Conservation (phyloP, 176 grass and related monocot genomes). For the Pharus latifolius region DNA sequence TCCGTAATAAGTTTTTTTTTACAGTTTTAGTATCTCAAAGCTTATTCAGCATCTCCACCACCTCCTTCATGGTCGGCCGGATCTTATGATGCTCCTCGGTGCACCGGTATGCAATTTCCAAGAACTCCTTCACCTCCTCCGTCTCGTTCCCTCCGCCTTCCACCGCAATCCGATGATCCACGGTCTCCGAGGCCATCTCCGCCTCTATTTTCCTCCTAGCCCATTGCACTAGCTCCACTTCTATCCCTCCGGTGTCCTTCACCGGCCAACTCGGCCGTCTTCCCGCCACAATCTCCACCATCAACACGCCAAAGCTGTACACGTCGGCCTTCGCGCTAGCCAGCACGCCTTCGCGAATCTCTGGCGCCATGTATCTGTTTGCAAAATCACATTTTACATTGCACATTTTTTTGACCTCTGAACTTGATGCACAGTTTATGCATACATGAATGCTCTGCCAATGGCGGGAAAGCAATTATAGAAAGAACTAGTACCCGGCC, state of each 20-base stretch:
- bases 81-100: neutral
- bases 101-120: slow-evolving; percentile 37
- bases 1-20: too few relatives aligned
- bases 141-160: neutral
- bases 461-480: neutral
- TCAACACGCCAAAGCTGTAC: slow-evolving; percentile 69
- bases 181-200: slow-evolving; percentile 5
- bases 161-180: slow-evolving; percentile 33
- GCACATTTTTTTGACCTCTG: neutral
- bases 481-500: slow-evolving; percentile 33
- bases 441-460: neutral
- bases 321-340: slow-evolving; percentile 53
- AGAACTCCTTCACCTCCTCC: slow-evolving; percentile 20
- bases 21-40: neutral
- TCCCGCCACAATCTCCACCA: slow-evolving; percentile 49
- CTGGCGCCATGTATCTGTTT: slow-evolving; percentile 69
- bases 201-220: slow-evolving; percentile 29
- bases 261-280: slow-evolving; percentile 58
- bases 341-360: slow-evolving; percentile 27
- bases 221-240: slow-evolving; percentile 46
- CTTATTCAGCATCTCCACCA: slow-evolving; percentile 16
- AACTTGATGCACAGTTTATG: too few relatives aligned
- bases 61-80: slow-evolving; percentile 46
- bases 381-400: neutral
- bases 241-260: neutral